These are phyloP conservation scores for Trematosphaeria pertusa DNA, from an alignment of 2,329 filamentous ascomycete genomes.

Conservation along the genomic window DNA sequence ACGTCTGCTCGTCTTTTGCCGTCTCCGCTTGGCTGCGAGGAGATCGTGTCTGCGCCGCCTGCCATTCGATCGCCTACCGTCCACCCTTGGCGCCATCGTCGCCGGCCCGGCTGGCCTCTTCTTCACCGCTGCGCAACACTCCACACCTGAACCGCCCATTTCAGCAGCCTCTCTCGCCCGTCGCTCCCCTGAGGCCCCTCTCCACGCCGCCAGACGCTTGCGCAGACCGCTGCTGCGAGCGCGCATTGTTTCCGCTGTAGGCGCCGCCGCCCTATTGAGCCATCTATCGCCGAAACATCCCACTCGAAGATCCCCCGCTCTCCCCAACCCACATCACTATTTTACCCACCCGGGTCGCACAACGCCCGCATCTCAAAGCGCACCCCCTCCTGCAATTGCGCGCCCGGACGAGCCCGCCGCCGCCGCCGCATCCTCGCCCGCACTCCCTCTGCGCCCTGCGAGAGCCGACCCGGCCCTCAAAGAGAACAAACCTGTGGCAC, in stretches of 20 bases:
- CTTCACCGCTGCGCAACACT: conserved; percentile 2
- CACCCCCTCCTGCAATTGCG: conserved; percentile 17
- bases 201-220: not conserved
- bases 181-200: conserved; percentile 5
- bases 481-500: conserved; percentile 37
- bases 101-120: conserved; percentile 3
- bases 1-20: conserved; percentile 26
- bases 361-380: conserved; percentile 23
- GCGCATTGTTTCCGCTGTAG: conserved; percentile 16
- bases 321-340: conserved; percentile 31
- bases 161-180: not conserved
- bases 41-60: conserved; percentile 20
- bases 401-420: conserved; percentile 15
- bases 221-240: conserved; percentile 1
- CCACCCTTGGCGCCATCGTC: conserved; percentile 25
- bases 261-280: conserved; percentile 1
- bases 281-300: conserved; percentile 18
- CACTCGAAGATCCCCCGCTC: conserved; percentile 42
- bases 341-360: conserved; percentile 32
- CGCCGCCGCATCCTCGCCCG: conserved; percentile 8
- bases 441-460: conserved; percentile 9
- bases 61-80: conserved; percentile 35
- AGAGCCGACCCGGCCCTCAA: conserved; percentile 27
- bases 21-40: conserved; percentile 25
- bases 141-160: not conserved